A percentile compares a stretch with the other conserved stretches of the same genome.
These are phyloP conservation scores for Entamoeba histolytica DNA, from an alignment of 208 protist species.

Conservation along the genomic window DNA sequence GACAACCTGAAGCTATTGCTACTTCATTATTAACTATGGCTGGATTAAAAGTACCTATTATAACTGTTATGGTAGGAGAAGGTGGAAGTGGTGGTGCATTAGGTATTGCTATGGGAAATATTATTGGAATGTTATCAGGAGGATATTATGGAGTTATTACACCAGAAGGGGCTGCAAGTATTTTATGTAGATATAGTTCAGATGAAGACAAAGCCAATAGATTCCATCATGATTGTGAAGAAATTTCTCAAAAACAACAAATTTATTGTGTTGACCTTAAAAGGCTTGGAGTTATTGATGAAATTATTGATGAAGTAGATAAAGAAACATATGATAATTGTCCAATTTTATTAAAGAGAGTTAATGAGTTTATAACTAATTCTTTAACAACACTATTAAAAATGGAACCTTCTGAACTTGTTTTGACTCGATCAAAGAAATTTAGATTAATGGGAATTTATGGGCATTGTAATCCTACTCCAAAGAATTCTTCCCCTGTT, in stretches of 20 bases:
- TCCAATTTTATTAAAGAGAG: background rate
- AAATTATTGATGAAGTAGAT: background rate
- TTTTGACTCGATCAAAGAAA: background rate
- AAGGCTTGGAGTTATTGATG: background rate
- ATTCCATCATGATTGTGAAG: background rate
- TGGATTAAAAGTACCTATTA: constrained; percentile 21
- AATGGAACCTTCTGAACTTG: background rate
- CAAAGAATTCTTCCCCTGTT: background rate
- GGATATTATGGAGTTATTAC: constrained; percentile 38
- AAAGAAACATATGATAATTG: background rate
- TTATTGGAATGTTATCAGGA: constrained; percentile 23
- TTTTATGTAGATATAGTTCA: constrained; percentile 5
- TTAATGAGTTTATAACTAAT: background rate
- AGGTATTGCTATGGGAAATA: constrained; percentile 33
- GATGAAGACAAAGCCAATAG: background rate
- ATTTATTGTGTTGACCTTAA: background rate
- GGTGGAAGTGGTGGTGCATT: constrained; percentile 32
- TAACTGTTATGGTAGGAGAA: constrained; percentile 32
- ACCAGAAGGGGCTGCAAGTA: constrained; percentile 32
- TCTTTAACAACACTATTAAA: background rate
- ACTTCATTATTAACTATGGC: constrained; percentile 29
- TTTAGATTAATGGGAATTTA: background rate
- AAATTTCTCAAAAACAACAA: background rate
- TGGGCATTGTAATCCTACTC: background rate
- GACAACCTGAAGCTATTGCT: constrained; percentile 32